phyloP scores from a whole-genome alignment of 805 yeast species.

The Cyberlindnera maclurae region DNA sequence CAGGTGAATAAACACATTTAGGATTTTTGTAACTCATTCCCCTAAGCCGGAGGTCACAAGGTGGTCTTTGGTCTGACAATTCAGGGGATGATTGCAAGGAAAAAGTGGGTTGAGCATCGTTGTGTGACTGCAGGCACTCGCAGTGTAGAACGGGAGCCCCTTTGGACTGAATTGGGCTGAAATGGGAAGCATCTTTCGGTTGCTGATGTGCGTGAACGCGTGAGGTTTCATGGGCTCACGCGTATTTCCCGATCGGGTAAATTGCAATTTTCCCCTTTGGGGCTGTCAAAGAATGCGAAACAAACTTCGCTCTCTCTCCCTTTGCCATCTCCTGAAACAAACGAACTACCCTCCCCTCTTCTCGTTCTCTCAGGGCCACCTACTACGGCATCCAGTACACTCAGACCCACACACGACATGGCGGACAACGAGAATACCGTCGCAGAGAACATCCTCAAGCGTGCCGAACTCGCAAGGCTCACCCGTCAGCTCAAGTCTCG shows the following conservation, averaged over 20 bases:
- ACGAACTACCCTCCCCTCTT: background rate
- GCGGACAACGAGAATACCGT: constrained; percentile 30
- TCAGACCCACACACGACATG: constrained; percentile 3
- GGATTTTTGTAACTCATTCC: constrained; percentile 45
- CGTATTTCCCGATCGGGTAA: background rate
- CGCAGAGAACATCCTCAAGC: constrained; percentile 35
- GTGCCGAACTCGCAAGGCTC: constrained; percentile 40
- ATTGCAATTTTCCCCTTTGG: background rate
- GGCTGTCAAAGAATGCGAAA: background rate
- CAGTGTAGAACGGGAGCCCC: constrained; percentile 1
- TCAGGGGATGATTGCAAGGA: constrained; percentile 32
- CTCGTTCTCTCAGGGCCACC: background rate
- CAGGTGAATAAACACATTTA: constrained; percentile 42
- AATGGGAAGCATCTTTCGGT: background rate
- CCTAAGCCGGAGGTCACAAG: constrained; percentile 45
- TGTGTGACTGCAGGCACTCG: constrained; percentile 4
- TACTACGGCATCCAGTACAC: background rate
- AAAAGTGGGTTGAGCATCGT: constrained; percentile 33
- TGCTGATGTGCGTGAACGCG: background rate
- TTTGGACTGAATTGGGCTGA: background rate
- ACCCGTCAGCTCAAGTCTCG: constrained; percentile 37
- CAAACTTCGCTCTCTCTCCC: background rate
- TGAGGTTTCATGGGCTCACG: background rate
- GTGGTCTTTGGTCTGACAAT: constrained; percentile 22
- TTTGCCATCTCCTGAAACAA: background rate